A percentile compares a stretch with the other conserved stretches of the same genome.
Conservation (phyloP, 495 filamentous ascomycete genomes). For the Podospora sp. region DNA sequence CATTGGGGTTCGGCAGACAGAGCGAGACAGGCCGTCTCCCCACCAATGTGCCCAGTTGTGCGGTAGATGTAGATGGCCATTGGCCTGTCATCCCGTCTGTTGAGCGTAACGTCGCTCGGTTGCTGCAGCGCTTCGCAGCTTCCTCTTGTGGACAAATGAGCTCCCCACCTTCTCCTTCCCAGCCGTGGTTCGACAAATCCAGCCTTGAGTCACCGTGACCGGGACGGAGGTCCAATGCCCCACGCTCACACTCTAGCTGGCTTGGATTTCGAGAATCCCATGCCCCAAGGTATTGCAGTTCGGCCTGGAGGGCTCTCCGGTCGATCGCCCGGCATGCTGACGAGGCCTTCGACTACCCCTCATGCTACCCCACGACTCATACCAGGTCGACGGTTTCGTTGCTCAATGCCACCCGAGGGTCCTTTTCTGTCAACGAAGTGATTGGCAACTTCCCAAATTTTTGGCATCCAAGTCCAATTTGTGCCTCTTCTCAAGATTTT, state of each 20-base stretch:
- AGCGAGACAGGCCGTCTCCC: not conserved
- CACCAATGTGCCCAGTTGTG: not conserved
- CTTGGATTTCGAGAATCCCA: not conserved
- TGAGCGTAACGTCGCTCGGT: not conserved
- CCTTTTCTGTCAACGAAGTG: not conserved
- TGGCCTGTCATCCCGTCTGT: not conserved
- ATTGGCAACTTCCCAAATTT: not conserved
- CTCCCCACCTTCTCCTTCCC: conserved; percentile 1
- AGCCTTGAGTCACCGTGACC: not conserved
- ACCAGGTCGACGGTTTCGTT: not conserved
- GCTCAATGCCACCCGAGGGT: not conserved
- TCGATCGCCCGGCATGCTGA: conserved; percentile 15
- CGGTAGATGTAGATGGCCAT: not conserved
- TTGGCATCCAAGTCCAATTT: not conserved
- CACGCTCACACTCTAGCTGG: not conserved
- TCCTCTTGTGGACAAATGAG: conserved; percentile 3
- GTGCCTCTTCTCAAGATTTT: not conserved
- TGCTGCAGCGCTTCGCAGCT: conserved; percentile 5
- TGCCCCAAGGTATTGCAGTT: not conserved
- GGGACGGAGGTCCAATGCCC: not conserved
- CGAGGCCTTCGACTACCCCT: conserved; percentile 10
- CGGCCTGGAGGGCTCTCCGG: not conserved
- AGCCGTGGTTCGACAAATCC: not conserved
- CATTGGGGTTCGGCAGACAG: not conserved
- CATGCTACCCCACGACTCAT: not conserved